These are phyloP conservation scores for Leishmania amazonensis DNA, from an alignment of 208 protist genomes.

Conservation along the genomic window DNA sequence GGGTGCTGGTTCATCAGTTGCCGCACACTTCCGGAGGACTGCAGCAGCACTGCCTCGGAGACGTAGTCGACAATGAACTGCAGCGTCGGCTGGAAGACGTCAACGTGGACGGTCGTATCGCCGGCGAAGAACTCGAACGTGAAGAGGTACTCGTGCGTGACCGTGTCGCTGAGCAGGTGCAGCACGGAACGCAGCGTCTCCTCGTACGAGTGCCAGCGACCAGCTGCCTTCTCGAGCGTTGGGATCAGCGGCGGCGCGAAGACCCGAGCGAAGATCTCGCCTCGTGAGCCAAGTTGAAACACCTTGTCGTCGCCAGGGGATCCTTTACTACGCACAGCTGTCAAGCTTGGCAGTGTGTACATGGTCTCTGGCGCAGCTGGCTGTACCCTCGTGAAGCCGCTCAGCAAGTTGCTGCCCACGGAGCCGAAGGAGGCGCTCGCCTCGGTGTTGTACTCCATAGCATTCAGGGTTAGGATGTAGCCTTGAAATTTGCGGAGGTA, in stretches of 20 bases:
- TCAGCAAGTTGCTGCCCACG: slow-evolving; percentile 16
- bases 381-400: slow-evolving; percentile 21
- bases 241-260: slow-evolving; percentile 75
- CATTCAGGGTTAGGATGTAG: slow-evolving; percentile 78
- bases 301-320: slow-evolving; percentile 1
- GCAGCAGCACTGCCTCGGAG: slow-evolving; percentile 67
- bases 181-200: slow-evolving; percentile 85
- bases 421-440: slow-evolving; percentile 15
- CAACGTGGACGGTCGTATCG: slow-evolving; percentile 77
- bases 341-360: slow-evolving; percentile 62
- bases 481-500: slow-evolving; percentile 74
- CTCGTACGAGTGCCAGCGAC: slow-evolving; percentile 68
- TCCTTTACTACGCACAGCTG: slow-evolving; percentile 28
- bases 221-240: slow-evolving; percentile 58
- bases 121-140: slow-evolving; percentile 85
- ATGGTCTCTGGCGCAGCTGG: slow-evolving; percentile 23
- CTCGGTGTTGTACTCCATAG: slow-evolving; percentile 62
- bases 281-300: slow-evolving; percentile 62
- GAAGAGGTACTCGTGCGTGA: slow-evolving; percentile 91
- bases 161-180: slow-evolving; percentile 71
- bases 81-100: slow-evolving; percentile 75
- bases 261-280: slow-evolving; percentile 48
- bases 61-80: slow-evolving; percentile 88
- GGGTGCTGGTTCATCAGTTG: slow-evolving; percentile 51
- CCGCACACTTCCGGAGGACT: slow-evolving; percentile 35